Base-by-base conservation (phyloP, 1,284 basidiomycete species). In the Prillingera fragicola region DNA sequence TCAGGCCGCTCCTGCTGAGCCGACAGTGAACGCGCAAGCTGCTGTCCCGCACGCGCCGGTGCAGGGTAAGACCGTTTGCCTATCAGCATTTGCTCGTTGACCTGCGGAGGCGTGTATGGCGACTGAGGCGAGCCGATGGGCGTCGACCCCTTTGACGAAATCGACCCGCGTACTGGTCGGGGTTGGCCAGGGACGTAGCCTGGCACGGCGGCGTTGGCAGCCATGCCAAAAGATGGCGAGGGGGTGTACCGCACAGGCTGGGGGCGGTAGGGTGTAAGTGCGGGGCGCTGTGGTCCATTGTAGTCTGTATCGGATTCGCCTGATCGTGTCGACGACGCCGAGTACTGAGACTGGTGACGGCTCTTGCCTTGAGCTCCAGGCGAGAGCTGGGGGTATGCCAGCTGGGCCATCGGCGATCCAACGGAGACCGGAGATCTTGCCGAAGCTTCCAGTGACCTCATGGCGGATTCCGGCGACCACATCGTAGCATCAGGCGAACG, bases 121-220 rank as follows among this genome's bases (percentile, higher is more conserved):
- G 28, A 22, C 17, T 36, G 33, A 2, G 41, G 28, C 33, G 41
- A 26, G 12, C 31, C 15, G 10, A 14, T 25, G 21, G 36, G 15
- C 14, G 36, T 23, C 8, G 36, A 17, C 4, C 15, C 24, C 7
- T 14, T 45, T 1, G 57, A 59, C 10, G 57, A 61, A 3, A 39
- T 43, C 8, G 52, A 47, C 19, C 67, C 53, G 18, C n/a, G n/a
- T n/a, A 69, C 55, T 1, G 67, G 67, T 17, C 67, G 53, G 3
- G 62, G 64, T 36, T 67, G 65, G 31, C 67, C 67, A 5, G 67
- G 67, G 2, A 65, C 54, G 39, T 69, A 69, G 2, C 46, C 50
- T 3, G 60, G 52, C 9, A 49, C 33, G 5, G 56, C 41, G 3
- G 25, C 29, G 21, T 25, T 18, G 15, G n/a, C 19, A 5, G 25